phyloP scores from a whole-genome alignment of 768 basidiomycete genomes.

The Macrolepiota albuminosa region DNA sequence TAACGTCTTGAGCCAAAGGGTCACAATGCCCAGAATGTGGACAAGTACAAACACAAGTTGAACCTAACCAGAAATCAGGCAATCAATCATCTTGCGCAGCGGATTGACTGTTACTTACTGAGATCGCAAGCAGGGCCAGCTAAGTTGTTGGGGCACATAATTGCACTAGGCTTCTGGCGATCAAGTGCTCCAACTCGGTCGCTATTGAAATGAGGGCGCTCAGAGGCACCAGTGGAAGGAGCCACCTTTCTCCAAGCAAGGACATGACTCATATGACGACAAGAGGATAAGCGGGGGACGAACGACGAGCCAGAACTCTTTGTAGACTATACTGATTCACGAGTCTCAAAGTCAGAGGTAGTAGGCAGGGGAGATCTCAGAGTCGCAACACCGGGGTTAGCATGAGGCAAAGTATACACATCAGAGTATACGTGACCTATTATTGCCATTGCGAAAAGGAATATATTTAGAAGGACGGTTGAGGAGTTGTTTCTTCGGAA shows the following conservation, averaged over 20 bases:
- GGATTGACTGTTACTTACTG: constrained; percentile 32
- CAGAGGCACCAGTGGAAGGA: constrained; percentile 52
- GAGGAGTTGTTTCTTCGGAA: constrained; percentile 24
- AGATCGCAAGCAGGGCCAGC: constrained; percentile 52
- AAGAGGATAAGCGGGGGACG: constrained; percentile 43
- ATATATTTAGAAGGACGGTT: neutral
- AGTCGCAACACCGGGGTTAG: neutral
- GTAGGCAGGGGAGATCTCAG: constrained; percentile 11
- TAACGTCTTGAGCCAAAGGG: constrained; percentile 47
- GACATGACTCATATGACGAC: constrained; percentile 30
- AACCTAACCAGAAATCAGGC: constrained; percentile 33
- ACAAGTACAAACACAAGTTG: constrained; percentile 58
- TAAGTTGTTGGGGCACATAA: constrained; percentile 35
- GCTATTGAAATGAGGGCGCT: constrained; percentile 42
- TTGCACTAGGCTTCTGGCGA: constrained; percentile 22
- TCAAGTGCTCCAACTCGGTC: constrained; percentile 36
- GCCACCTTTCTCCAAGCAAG: constrained; percentile 34
- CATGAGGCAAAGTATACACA: neutral
- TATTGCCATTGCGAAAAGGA: neutral
- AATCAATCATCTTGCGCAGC: neutral
- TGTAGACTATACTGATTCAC: constrained; percentile 41
- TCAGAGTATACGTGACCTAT: constrained; percentile 3
- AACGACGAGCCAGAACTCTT: constrained; percentile 47
- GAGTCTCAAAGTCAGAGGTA: constrained; percentile 13
- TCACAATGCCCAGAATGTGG: constrained; percentile 38